Evolutionary conservation across 768 basidiomycete genomes (phyloP), one percentile per base, ranked within the genome.

Genomic region (Pleurotus tuoliensis): DNA sequence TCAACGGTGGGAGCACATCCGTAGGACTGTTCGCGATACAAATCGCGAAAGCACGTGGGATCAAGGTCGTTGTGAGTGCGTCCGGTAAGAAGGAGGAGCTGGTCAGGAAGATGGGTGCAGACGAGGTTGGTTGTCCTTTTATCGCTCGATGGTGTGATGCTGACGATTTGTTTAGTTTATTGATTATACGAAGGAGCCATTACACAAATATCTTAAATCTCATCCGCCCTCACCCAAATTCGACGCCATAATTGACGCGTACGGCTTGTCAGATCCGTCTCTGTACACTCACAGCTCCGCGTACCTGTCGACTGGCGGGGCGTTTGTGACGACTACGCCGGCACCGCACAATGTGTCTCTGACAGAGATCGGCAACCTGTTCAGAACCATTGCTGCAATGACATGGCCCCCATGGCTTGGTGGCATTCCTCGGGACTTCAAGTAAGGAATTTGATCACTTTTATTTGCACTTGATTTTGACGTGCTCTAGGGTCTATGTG

Each of bases 21-120:
- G 86, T 90, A 1, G 90, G 89, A 3, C 71, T 76, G 18, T 80
- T 79, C 60, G 88, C 86, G 0, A 86, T 91, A 47, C 87, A 90
- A 66, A 65, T 90, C 8, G 87, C 88, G 6, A 91, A 90, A 64
- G 76, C 80, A 0, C 74, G 72, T 58, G 86, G 86, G 3, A 81
- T 82, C 55, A 72, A 66, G 49, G 87, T 90, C 4, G 72, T 79
- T 1, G 80, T 81, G 0, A 81, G 77, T 27, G 86, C 84, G 8
- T 88, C 86, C 3, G 73, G 64, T 1, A 81, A 76, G 66, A 90
- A 88, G 58, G 78, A 81, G 44, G 73, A 75, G 4, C 81, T 82
- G 51, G 82, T 90, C 38, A 78, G 76, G 8, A 61, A 62, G 1
- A 61, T 86, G 37, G 90, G 90, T 22, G 89, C 84, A 2, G 90